These are phyloP conservation scores for Nicotiana attenuata DNA, from an alignment of 257 asterid genomes.

Conservation along the genomic window DNA sequence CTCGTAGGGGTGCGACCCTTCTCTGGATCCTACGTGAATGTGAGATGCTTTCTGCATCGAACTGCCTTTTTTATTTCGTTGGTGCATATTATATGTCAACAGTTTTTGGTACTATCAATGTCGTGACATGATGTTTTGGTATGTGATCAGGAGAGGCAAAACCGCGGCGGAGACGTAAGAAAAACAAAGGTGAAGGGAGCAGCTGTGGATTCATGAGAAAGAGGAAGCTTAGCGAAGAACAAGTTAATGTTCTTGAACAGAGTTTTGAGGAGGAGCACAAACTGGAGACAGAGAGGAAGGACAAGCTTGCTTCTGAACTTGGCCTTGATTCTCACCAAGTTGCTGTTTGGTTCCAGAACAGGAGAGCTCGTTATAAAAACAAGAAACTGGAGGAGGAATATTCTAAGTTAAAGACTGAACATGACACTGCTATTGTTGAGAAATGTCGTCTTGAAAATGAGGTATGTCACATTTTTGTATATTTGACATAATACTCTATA, in stretches of 20 bases:
- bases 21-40: no score
- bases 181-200: conserved; percentile 27
- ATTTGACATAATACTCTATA: not conserved
- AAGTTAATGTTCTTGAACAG: conserved; percentile 15
- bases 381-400: conserved; percentile 18
- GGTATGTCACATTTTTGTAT: conserved; percentile 24
- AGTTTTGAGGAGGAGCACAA: conserved; percentile 45
- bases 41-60: no score
- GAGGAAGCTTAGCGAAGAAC: conserved; percentile 22
- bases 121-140: not conserved
- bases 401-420: conserved; percentile 32
- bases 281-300: conserved; percentile 19
- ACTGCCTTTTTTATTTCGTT: no score
- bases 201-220: conserved; percentile 3
- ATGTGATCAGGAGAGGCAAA: conserved; percentile 20
- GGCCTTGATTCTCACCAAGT: conserved; percentile 23
- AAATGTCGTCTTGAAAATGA: conserved; percentile 65
- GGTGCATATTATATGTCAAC: no score
- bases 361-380: conserved; percentile 20
- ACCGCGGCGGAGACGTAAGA: conserved; percentile 30
- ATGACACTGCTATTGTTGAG: conserved; percentile 39
- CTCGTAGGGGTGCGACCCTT: no score
- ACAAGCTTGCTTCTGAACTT: conserved; percentile 21
- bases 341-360: conserved; percentile 23
- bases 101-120: not conserved